Evolutionary conservation across 805 yeast genomes (phyloP), one percentile per base, ranked within the genome.

Genomic region (Metschnikowia aberdeeniae): DNA sequence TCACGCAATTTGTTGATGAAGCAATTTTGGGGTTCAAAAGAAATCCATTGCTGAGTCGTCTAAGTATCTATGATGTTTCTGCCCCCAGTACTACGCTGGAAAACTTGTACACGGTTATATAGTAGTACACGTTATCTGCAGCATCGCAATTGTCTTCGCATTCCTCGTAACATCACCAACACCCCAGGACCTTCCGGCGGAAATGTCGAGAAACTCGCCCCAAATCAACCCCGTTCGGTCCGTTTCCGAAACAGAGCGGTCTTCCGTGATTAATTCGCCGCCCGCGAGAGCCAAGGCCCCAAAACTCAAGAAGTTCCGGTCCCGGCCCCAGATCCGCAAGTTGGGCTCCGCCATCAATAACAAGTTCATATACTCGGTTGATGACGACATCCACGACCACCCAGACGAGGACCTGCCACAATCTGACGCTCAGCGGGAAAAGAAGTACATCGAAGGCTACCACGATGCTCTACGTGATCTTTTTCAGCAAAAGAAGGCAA

Each of bases 341-440:
- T 40, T 55, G 32, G 42, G 54, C 11, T 53, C 64, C 24, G 43
- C 50, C 36, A 22, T 43, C 22, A 53, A 50, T 26, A 46, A 47
- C 47, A 71, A 71, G 50, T 56, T 67, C 37, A 69, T 85, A 0
- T 88, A 82, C 60, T 81, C 89, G 30, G 95, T 87, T 0, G 96
- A 88, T 59, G 96, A 88, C 61, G 89, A 84, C 55, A 78, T 85
- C 35, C 78, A 79, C 51, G 96, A 87, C 35, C 60, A 58, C 14
- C 52, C 55, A 51, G 73, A 82, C 13, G 84, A 80, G 48, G 78
- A 76, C 29, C 12, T 22, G 6, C 12, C 13, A 11, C 38, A 38
- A 10, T 86, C 78, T 52, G 62, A 75, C 43, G 62, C 80, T 20
- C 53, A 60, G 34, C 46, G 52, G 6, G 70, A 67, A 37, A 52